Evolutionary conservation across 352 stramenopile genomes (phyloP).

Genomic region (Pythium sukuiense): DNA sequence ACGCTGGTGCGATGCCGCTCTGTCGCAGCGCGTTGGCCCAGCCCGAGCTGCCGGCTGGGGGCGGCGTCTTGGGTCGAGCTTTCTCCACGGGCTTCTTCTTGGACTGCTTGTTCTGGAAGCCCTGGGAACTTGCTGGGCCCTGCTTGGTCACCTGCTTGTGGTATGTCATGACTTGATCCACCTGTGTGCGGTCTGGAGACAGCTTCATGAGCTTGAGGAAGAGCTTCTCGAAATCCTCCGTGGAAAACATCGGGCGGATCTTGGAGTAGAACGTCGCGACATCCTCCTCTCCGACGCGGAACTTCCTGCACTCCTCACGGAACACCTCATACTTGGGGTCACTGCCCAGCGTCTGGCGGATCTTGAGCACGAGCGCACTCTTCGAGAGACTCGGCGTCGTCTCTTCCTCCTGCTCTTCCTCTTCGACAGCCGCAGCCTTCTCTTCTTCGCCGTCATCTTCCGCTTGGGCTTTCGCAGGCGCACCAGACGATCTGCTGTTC

Average conservation of each 20-base stretch:
- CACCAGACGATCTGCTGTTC: constrained; percentile 3
- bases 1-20: constrained; percentile 42
- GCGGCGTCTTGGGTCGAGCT: constrained; percentile 36
- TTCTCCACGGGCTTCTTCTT: constrained; percentile 33
- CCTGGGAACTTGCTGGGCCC: constrained; percentile 25
- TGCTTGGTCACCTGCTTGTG: constrained; percentile 57
- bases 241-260: constrained; percentile 60
- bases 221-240: constrained; percentile 63
- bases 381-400: constrained; percentile 48
- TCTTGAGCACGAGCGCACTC: constrained; percentile 74
- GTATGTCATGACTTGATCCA: constrained; percentile 61
- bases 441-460: constrained; percentile 44
- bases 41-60: constrained; percentile 41
- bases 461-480: not conserved
- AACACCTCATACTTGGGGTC: constrained; percentile 86
- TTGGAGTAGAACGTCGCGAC: constrained; percentile 76
- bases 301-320: constrained; percentile 72
- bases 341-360: constrained; percentile 71
- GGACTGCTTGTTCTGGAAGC: constrained; percentile 51
- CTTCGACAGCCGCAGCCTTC: constrained; percentile 33
- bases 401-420: constrained; percentile 40
- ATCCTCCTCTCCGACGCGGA: constrained; percentile 53
- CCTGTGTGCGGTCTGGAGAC: constrained; percentile 62
- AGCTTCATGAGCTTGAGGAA: constrained; percentile 81
- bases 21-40: constrained; percentile 77